Percentiles rank a stretch among this genome's conserved stretches.
These are phyloP conservation scores for Solanum arcanum DNA, from an alignment of 257 asterid genomes.

Conservation along the genomic window DNA sequence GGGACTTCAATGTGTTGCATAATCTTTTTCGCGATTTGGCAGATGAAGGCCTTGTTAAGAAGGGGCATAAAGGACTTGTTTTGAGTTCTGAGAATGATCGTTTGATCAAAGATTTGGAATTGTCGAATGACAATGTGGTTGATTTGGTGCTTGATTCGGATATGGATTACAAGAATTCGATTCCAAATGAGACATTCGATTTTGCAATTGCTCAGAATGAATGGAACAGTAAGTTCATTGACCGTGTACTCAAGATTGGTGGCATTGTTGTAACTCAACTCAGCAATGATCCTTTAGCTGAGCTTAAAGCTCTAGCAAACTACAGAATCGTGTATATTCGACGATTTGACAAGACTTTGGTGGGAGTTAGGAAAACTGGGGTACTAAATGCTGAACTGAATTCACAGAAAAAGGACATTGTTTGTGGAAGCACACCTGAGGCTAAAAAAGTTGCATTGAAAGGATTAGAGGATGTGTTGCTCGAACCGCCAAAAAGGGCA, in stretches of 20 bases:
- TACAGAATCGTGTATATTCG: constrained; percentile 50
- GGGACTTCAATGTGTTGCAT: constrained; percentile 24
- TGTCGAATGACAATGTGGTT: constrained; percentile 26
- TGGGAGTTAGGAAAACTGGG: constrained; percentile 46
- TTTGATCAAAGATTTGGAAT: constrained; percentile 15
- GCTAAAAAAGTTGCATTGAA: constrained; percentile 32
- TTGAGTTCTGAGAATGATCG: constrained; percentile 15
- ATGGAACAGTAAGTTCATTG: constrained; percentile 13
- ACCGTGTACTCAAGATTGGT: constrained; percentile 24
- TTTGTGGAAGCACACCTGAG: constrained; percentile 19
- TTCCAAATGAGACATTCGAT: constrained; percentile 36
- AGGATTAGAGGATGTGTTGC: constrained; percentile 36
- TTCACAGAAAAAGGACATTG: background rate
- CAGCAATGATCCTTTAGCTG: constrained; percentile 23
- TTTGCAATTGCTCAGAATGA: constrained; percentile 32
- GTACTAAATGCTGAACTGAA: background rate
- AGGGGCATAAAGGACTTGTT: constrained; percentile 51
- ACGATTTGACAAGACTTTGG: constrained; percentile 34
- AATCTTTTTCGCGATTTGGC: constrained; percentile 46
- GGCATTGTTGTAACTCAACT: constrained; percentile 50
- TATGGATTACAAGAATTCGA: background rate
- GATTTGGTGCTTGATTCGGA: constrained; percentile 26
- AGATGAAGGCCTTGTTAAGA: constrained; percentile 57
- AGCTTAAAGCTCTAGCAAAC: constrained; percentile 13
- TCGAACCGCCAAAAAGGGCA: constrained; percentile 29